phyloP scores from a whole-genome alignment of 352 stramenopile species.

The Pythium chondricola region DNA sequence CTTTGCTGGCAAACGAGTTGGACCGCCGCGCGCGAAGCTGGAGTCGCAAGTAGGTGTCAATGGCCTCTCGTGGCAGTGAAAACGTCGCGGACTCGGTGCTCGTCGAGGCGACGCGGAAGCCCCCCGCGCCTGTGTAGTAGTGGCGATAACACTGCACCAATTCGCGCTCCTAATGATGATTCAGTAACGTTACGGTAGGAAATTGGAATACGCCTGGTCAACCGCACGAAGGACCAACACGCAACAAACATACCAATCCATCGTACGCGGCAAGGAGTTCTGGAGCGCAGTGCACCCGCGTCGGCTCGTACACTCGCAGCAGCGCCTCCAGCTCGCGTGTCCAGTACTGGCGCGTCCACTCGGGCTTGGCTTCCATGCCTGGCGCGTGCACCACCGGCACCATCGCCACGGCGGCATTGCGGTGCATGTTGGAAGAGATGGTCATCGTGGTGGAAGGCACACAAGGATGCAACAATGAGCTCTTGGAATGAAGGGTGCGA shows the following conservation, averaged over 20 bases:
- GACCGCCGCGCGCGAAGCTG: conserved; percentile 37
- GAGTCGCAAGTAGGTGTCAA: conserved; percentile 46
- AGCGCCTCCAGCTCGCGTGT: conserved; percentile 32
- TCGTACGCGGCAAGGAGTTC: conserved; percentile 43
- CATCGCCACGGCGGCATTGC: no score
- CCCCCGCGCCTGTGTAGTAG: conserved; percentile 42
- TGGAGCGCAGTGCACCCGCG: conserved; percentile 24
- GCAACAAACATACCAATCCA: conserved; percentile 25
- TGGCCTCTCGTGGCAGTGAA: conserved; percentile 47
- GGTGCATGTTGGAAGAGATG: conserved; percentile 1
- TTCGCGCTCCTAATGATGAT: conserved; percentile 32
- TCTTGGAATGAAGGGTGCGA: neutral
- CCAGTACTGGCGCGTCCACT: conserved; percentile 10
- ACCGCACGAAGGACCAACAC: neutral
- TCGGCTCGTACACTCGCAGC: conserved; percentile 40
- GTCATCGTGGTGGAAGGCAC: conserved; percentile 8
- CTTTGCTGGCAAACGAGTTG: conserved; percentile 27
- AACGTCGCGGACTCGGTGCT: conserved; percentile 17
- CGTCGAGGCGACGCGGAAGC: conserved; percentile 28
- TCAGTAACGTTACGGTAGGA: no score
- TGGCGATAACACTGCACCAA: conserved; percentile 61
- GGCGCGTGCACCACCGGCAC: no score
- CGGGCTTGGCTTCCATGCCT: conserved; percentile 4
- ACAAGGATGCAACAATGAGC: no score
- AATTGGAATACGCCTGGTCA: neutral